phyloP scores from a whole-genome alignment of 768 basidiomycete genomes.

The Suillus cothurnatus region DNA sequence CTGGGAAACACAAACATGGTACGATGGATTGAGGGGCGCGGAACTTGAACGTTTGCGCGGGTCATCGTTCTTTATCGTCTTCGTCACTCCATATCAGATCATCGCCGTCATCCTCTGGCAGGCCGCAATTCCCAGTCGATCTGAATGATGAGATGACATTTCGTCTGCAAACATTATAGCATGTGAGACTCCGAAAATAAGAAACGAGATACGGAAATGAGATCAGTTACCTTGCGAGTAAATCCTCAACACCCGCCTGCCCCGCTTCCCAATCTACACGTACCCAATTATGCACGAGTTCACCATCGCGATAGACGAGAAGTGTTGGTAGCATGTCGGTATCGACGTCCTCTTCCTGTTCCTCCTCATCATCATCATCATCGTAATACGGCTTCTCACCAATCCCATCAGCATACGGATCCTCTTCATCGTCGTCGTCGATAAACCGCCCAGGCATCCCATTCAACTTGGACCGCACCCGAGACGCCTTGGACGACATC shows the following conservation, averaged over 20 bases:
- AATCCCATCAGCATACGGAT: constrained; percentile 44
- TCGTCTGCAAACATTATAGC: constrained; percentile 16
- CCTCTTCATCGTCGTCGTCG: constrained; percentile 50
- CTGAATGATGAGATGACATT: constrained; percentile 23
- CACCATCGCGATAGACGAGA: constrained; percentile 76
- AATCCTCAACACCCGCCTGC: constrained; percentile 63
- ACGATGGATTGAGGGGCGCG: too few relatives aligned
- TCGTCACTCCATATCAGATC: constrained; percentile 57
- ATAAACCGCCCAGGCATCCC: constrained; percentile 14
- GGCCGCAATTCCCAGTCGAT: constrained; percentile 43
- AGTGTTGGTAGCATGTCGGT: constrained; percentile 80
- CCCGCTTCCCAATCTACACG: constrained; percentile 87
- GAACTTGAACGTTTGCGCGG: background rate
- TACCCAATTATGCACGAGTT: constrained; percentile 88
- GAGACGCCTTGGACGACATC: constrained; percentile 16
- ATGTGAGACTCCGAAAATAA: background rate
- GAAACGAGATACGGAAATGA: background rate
- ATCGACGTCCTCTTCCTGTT: constrained; percentile 67
- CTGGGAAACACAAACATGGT: background rate
- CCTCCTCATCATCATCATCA: constrained; percentile 44
- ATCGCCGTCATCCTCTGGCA: constrained; percentile 53
- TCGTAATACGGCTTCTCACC: constrained; percentile 34
- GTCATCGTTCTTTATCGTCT: constrained; percentile 34
- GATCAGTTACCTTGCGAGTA: constrained; percentile 55
- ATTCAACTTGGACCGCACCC: background rate